Evolutionary conservation across 306 rosid genomes (phyloP).

Genomic region (Prunus fruticosa): DNA sequence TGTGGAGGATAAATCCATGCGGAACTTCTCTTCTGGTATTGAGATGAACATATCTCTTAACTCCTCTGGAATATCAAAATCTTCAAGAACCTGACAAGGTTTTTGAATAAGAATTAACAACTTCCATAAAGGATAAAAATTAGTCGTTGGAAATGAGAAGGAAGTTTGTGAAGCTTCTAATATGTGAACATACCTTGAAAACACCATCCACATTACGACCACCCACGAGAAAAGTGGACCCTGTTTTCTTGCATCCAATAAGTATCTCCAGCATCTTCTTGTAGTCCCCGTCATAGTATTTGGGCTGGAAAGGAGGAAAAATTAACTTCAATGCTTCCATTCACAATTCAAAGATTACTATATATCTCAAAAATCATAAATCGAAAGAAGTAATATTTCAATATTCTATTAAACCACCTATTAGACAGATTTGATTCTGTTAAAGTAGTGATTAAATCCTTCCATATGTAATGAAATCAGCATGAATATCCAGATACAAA

Average conservation of each 20-base stretch:
- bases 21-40: slow-evolving; percentile 70
- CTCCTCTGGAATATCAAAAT: slow-evolving; percentile 74
- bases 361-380: neutral
- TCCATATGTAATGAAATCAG: neutral
- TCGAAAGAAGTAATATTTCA: neutral
- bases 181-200: slow-evolving; percentile 49
- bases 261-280: slow-evolving; percentile 74
- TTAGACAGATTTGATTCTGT: neutral
- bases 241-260: slow-evolving; percentile 62
- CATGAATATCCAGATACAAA: neutral
- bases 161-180: slow-evolving; percentile 8
- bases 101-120: slow-evolving; percentile 13
- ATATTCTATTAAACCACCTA: neutral
- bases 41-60: slow-evolving; percentile 73
- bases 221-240: slow-evolving; percentile 72
- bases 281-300: slow-evolving; percentile 77
- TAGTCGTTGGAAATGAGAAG: neutral
- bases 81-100: slow-evolving; percentile 63
- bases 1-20: slow-evolving; percentile 82
- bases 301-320: slow-evolving; percentile 57
- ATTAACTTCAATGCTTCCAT: neutral
- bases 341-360: neutral
- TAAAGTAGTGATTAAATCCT: neutral
- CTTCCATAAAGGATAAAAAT: neutral
- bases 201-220: slow-evolving; percentile 79